Conservation (phyloP, 2,329 filamentous ascomycete genomes). For the Fusarium verrucosum region DNA sequence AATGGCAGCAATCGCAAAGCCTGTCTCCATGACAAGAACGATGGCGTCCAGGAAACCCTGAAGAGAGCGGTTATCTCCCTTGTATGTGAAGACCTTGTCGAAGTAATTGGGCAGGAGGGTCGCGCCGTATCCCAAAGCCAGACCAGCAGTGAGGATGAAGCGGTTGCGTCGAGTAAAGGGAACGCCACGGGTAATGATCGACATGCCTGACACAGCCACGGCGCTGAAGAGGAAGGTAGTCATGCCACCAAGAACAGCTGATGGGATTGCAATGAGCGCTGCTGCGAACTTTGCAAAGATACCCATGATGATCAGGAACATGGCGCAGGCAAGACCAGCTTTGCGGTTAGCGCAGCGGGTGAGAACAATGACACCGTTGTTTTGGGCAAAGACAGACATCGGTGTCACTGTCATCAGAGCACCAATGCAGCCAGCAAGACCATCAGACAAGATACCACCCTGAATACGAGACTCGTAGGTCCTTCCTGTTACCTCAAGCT, state of each 20-base stretch:
- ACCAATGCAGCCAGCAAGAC: conserved; percentile 77
- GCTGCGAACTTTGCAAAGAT: conserved; percentile 86
- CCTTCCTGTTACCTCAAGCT: conserved; percentile 75
- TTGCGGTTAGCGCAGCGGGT: conserved; percentile 84
- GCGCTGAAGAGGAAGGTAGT: conserved; percentile 83
- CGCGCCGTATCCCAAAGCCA: conserved; percentile 77
- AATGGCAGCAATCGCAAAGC: conserved; percentile 78
- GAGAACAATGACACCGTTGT: conserved; percentile 85
- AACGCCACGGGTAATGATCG: conserved; percentile 75
- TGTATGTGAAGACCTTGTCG: conserved; percentile 75
- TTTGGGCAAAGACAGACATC: conserved; percentile 83
- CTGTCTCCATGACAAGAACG: conserved; percentile 76
- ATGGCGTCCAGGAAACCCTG: conserved; percentile 80
- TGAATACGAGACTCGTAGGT: conserved; percentile 81
- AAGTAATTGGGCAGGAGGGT: conserved; percentile 76
- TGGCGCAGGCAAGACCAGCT: conserved; percentile 79
- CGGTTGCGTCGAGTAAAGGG: conserved; percentile 81
- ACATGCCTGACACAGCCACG: conserved; percentile 79
- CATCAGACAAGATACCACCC: conserved; percentile 81
- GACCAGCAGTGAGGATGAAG: conserved; percentile 80
- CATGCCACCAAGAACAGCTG: conserved; percentile 73
- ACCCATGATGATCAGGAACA: conserved; percentile 83
- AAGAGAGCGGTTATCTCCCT: conserved; percentile 72
- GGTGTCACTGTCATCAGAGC: conserved; percentile 82
- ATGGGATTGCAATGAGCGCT: conserved; percentile 78